Conservation (phyloP, 2,329 filamentous ascomycete genomes). For the Ophiobolus disseminans region DNA sequence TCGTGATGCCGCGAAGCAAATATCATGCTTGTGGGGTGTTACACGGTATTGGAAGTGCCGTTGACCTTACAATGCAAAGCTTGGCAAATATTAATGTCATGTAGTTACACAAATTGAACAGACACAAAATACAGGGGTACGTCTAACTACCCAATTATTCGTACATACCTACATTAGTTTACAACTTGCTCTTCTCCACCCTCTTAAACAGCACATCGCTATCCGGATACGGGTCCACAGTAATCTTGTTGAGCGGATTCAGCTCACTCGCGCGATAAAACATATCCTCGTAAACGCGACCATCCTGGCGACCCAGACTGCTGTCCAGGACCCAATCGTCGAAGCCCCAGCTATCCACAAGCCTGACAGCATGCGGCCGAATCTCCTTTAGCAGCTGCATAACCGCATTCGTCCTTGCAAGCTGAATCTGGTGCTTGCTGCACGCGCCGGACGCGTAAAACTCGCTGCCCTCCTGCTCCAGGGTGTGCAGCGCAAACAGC, state of each 20-base stretch:
- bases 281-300: conserved; percentile 79
- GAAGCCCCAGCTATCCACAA: conserved; percentile 79
- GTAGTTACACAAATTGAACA: too few species aligned
- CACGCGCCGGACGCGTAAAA: conserved; percentile 75
- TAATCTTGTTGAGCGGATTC: conserved; percentile 75
- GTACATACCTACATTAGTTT: conserved; percentile 5
- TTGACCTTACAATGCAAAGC: too few species aligned
- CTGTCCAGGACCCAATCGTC: conserved; percentile 80
- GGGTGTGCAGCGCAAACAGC: conserved; percentile 69
- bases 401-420: conserved; percentile 70
- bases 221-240: conserved; percentile 75
- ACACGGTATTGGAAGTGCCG: too few species aligned
- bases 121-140: neutral
- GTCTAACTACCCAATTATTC: too few species aligned
- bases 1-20: neutral
- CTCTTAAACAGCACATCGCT: conserved; percentile 67
- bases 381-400: conserved; percentile 75
- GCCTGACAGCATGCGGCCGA: conserved; percentile 72
- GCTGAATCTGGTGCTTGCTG: conserved; percentile 74
- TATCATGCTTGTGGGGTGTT: too few species aligned
- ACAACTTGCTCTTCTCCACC: conserved; percentile 64
- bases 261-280: conserved; percentile 74
- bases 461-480: conserved; percentile 73
- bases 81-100: too few species aligned
- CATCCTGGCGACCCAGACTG: conserved; percentile 72